Percentiles rank a stretch among this genome's conserved stretches.
Conservation (phyloP, 2,329 filamentous ascomycete species). For the Cytospora leucostoma region DNA sequence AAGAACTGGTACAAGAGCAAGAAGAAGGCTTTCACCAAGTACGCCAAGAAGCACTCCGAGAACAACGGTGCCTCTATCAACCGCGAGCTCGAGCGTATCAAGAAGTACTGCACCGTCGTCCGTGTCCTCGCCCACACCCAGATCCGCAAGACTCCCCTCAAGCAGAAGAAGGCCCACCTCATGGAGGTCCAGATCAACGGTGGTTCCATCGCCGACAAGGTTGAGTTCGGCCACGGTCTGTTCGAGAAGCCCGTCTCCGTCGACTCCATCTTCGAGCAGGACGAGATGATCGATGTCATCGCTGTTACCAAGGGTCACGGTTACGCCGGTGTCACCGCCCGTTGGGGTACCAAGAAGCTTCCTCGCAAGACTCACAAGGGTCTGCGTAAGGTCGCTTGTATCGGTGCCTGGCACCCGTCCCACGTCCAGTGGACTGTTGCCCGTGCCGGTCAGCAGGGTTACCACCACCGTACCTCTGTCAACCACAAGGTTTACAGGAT, state of each 20-base stretch:
- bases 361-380: constrained; percentile 99
- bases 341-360: constrained; percentile 99
- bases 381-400: constrained; percentile 99
- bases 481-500: constrained; percentile 99
- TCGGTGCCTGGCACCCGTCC: constrained; percentile 99
- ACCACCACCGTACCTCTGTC: constrained; percentile 99
- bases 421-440: constrained; percentile 99
- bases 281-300: constrained; percentile 99
- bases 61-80: constrained; percentile 85
- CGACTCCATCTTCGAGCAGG: constrained; percentile 95
- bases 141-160: constrained; percentile 98
- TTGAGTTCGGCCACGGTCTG: constrained; percentile 89
- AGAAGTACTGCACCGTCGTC: constrained; percentile 99
- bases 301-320: constrained; percentile 99
- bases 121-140: constrained; percentile 99
- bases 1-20: constrained; percentile 99
- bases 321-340: constrained; percentile 93
- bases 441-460: constrained; percentile 98
- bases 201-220: constrained; percentile 93
- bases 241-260: constrained; percentile 99
- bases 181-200: constrained; percentile 99
- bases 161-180: constrained; percentile 99
- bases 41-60: constrained; percentile 99
- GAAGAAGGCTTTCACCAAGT: constrained; percentile 99
- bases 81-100: constrained; percentile 98